Evolutionary conservation across 768 basidiomycete genomes (phyloP).

Genomic region (Tulasnella sp.): DNA sequence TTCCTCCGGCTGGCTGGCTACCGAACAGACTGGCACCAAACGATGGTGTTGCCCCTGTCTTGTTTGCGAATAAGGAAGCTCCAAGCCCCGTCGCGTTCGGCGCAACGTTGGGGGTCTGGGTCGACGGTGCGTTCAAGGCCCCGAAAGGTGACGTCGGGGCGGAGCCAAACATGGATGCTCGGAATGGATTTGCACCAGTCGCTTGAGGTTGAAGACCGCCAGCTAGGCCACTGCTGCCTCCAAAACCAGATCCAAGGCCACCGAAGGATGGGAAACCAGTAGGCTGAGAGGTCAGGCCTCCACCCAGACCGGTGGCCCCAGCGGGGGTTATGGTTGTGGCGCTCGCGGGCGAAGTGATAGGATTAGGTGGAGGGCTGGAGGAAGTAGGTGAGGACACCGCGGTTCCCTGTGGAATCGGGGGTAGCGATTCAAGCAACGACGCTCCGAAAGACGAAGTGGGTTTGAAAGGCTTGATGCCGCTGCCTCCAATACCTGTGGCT

Average conservation of each 20-base stretch:
- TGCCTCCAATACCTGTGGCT: conserved; percentile 51
- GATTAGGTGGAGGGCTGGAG: conserved; percentile 11
- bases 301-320: not conserved
- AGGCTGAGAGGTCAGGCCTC: conserved; percentile 38
- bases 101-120: conserved; percentile 5
- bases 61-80: conserved; percentile 14
- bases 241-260: conserved; percentile 16
- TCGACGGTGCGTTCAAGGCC: not conserved
- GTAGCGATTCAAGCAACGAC: conserved; percentile 65
- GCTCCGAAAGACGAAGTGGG: conserved; percentile 78
- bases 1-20: not conserved
- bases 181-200: conserved; percentile 46
- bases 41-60: conserved; percentile 6
- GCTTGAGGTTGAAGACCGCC: conserved; percentile 42
- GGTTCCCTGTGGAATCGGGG: conserved; percentile 52
- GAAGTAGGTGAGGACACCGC: conserved; percentile 9
- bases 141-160: not conserved
- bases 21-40: conserved; percentile 16
- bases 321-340: not conserved
- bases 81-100: conserved; percentile 26
- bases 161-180: conserved; percentile 37
- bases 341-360: not conserved
- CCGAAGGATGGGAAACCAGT: conserved; percentile 42
- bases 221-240: conserved; percentile 31
- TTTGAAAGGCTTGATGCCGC: conserved; percentile 67